These are phyloP conservation scores for Falciphora oryzae DNA, from an alignment of 2,329 filamentous ascomycete genomes.

Conservation along the genomic window DNA sequence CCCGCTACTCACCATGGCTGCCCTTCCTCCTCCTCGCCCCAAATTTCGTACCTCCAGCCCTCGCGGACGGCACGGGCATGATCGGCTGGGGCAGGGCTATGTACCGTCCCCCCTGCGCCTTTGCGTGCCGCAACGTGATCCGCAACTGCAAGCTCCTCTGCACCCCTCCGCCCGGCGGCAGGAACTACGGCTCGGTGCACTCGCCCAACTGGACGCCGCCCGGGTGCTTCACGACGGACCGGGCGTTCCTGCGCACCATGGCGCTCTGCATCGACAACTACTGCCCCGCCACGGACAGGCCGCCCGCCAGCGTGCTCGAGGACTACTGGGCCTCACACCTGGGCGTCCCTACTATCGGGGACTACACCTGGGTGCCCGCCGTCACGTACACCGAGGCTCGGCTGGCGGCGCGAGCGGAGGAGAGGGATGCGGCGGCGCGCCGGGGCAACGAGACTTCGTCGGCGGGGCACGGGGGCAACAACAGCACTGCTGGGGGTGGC, in stretches of 20 bases:
- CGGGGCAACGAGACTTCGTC: neutral
- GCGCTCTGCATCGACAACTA: conserved; percentile 23
- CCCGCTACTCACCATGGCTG: neutral
- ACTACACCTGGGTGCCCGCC: conserved; percentile 15
- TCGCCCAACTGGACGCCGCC: conserved; percentile 18
- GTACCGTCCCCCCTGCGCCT: conserved; percentile 30
- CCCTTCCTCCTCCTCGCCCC: neutral
- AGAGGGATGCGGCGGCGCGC: neutral
- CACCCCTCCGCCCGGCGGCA: conserved; percentile 19
- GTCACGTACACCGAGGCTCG: conserved; percentile 14
- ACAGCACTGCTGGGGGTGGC: neutral
- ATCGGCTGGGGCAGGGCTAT: conserved; percentile 31
- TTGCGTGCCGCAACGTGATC: conserved; percentile 27
- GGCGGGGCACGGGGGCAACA: neutral
- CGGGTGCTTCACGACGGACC: conserved; percentile 21
- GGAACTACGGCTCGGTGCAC: conserved; percentile 22
- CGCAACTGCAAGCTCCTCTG: conserved; percentile 22
- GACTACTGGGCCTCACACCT: conserved; percentile 21
- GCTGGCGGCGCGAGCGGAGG: conserved; percentile 9
- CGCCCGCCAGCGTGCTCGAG: conserved; percentile 15
- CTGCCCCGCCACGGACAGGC: conserved; percentile 15
- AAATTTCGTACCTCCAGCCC: neutral
- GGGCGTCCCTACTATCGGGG: conserved; percentile 15
- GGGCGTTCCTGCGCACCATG: conserved; percentile 21
- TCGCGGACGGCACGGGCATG: conserved; percentile 18